Base-by-base conservation (phyloP, 345 rosid species). In the Cardiospermum halicacabum region DNA sequence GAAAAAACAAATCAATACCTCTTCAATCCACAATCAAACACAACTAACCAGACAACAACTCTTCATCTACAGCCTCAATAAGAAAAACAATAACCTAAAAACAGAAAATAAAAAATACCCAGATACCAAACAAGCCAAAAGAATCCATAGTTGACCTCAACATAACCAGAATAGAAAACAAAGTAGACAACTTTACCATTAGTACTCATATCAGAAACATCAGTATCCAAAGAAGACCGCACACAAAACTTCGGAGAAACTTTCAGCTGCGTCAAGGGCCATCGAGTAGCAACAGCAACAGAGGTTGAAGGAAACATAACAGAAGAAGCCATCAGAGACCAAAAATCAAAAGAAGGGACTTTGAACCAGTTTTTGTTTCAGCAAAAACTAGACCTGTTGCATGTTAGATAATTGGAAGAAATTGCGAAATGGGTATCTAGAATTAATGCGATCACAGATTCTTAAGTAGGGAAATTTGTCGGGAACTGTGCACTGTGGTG, bases 141-240 rank as follows among this genome's bases (percentile, higher is more conserved):
- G 27, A 73, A 54, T 13, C 50, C 72, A 65, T 62, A 36, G 21
- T 42, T 42, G 50, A 39, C 56, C 60, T 12, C 27, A 27, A 74
- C 21, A 65, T 3, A 40, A 53, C 12, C 40, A 28, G 42, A 39
- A 22, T n/a, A 45, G n/a, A 60, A 28, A 26, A 62, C 25, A 61
- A 12, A 32, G 51, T 22, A 5, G 24, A 62, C 30, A 6, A 65
- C 60, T 36, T 71, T 82, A 93, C 97, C 98, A 80, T 93, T 88
- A 57, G 81, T 81, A 53, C 95, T 85, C 99, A 94, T 93, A 74
- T 93, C 98, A 70, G 98, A 93, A 37, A 93, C 91, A 57, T 86
- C 74, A 1, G 84, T n/a, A 65, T 92, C 97, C 79, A 86, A 72
- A 68, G 98, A 80, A 37, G 86, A 82, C 54, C 84, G 56, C 57